Conservation (phyloP, 371 early-diverging fungal genomes). For the Nematocida sp. region DNA sequence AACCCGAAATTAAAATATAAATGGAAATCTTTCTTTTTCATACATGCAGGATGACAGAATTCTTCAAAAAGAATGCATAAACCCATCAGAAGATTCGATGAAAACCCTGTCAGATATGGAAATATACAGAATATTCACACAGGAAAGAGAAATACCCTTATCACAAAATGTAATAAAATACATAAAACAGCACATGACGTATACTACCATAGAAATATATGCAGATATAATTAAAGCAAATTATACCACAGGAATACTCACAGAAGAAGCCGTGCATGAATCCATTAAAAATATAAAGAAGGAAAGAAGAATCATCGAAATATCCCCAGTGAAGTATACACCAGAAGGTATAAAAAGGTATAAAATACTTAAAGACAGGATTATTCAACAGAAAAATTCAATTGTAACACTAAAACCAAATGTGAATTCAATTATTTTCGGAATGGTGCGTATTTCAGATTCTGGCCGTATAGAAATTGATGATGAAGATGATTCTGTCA, state of each 20-base stretch:
- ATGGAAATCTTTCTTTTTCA: no score
- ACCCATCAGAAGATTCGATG: no score
- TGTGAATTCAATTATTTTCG: constrained; percentile 11
- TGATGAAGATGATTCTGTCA: constrained; percentile 31
- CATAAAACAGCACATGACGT: background rate
- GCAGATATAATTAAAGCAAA: constrained; percentile 15
- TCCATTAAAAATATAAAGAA: background rate
- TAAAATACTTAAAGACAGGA: constrained; percentile 9
- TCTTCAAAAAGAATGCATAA: no score
- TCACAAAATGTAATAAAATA: constrained; percentile 15
- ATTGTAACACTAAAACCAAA: constrained; percentile 35
- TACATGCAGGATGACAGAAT: no score
- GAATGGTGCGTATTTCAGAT: constrained; percentile 17
- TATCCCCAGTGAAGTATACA: background rate
- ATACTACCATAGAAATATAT: background rate
- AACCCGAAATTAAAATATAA: no score
- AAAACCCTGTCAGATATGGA: constrained; percentile 2
- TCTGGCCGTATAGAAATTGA: constrained; percentile 6
- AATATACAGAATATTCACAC: constrained; percentile 22
- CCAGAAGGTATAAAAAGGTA: constrained; percentile 23
- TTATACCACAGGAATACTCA: background rate
- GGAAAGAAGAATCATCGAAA: background rate
- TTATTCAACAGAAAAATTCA: background rate
- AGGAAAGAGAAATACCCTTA: constrained; percentile 20
- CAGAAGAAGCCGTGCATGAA: background rate